A percentile compares a stretch with the other conserved stretches of the same genome.
phyloP scores from a whole-genome alignment of 1,284 basidiomycete genomes.

The Cutaneotrichosporon mucoides region DNA sequence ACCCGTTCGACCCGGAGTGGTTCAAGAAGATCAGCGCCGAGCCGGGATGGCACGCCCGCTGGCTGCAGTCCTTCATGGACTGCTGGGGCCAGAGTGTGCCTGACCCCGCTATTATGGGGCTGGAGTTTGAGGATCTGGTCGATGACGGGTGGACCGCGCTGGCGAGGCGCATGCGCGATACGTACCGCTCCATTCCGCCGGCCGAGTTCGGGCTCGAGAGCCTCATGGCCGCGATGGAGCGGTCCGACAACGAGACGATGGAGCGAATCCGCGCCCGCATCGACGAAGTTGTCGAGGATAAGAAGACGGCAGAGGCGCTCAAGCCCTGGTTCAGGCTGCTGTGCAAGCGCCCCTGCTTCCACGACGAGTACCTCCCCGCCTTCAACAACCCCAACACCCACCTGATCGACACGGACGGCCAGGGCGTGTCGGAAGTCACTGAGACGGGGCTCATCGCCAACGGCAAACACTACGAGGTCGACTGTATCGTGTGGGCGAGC shows the following conservation, averaged over 20 bases:
- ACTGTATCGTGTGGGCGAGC: constrained; percentile 11
- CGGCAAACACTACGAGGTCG: constrained; percentile 14
- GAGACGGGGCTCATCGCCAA: constrained; percentile 10
- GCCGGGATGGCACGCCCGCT: constrained; percentile 11
- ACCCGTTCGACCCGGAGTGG: constrained; percentile 16
- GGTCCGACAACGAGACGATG: constrained; percentile 7
- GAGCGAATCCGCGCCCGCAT: constrained; percentile 3
- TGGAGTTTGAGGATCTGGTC: constrained; percentile 5
- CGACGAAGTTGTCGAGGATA: constrained; percentile 13
- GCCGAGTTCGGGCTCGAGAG: background rate
- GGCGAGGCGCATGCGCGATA: background rate
- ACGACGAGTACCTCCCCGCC: constrained; percentile 14
- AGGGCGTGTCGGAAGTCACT: constrained; percentile 6
- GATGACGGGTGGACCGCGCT: constrained; percentile 15
- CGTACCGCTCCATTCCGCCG: background rate
- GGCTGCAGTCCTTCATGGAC: constrained; percentile 8
- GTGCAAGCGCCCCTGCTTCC: constrained; percentile 16
- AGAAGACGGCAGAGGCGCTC: constrained; percentile 2
- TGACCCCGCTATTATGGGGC: background rate
- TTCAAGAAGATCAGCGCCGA: constrained; percentile 5
- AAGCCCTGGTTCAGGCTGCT: constrained; percentile 15
- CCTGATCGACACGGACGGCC: constrained; percentile 17
- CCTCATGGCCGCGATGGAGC: background rate
- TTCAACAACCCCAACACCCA: constrained; percentile 10
- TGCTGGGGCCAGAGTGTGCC: constrained; percentile 2